phyloP scores from a whole-genome alignment of 2,329 filamentous ascomycete genomes.

The Apiospora marii region DNA sequence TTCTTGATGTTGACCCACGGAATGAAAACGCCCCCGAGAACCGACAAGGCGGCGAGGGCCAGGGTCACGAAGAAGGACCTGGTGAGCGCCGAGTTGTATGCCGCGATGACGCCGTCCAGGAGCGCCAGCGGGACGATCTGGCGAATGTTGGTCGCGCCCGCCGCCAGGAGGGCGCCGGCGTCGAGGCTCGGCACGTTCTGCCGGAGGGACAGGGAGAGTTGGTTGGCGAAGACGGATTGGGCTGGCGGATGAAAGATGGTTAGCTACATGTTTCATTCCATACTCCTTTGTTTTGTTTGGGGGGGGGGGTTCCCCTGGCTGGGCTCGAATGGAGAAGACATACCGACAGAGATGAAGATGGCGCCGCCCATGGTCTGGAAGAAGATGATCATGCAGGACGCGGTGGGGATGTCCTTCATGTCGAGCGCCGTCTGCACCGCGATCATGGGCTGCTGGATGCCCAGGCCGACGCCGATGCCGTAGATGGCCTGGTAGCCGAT shows the following conservation, averaged over 20 bases:
- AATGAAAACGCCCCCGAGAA: too few relatives aligned
- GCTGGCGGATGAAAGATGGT: too few relatives aligned
- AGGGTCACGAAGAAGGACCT: constrained; percentile 52
- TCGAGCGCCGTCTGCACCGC: constrained; percentile 50
- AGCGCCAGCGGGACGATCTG: constrained; percentile 38
- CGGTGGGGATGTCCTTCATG: constrained; percentile 39
- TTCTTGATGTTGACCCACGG: too few relatives aligned
- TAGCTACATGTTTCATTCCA: too few relatives aligned
- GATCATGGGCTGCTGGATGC: constrained; percentile 51
- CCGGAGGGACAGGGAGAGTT: constrained; percentile 48
- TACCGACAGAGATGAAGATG: constrained; percentile 59
- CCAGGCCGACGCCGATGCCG: constrained; percentile 49
- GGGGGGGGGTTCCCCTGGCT: too few relatives aligned
- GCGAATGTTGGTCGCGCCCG: constrained; percentile 49
- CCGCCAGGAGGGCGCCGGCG: constrained; percentile 40
- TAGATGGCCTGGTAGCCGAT: constrained; percentile 52
- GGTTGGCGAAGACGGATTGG: constrained; percentile 60
- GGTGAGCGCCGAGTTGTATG: constrained; percentile 55
- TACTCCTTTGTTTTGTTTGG: too few relatives aligned
- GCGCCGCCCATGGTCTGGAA: constrained; percentile 52
- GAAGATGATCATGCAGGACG: constrained; percentile 47
- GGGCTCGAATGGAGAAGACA: too few relatives aligned
- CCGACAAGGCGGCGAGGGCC: constrained; percentile 54
- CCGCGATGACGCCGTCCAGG: constrained; percentile 45
- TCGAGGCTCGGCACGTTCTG: constrained; percentile 46